Percentiles rank a stretch among this genome's conserved stretches.
phyloP scores from a whole-genome alignment of 371 early-diverging fungal genomes.

The Saksenaea oblongispora region DNA sequence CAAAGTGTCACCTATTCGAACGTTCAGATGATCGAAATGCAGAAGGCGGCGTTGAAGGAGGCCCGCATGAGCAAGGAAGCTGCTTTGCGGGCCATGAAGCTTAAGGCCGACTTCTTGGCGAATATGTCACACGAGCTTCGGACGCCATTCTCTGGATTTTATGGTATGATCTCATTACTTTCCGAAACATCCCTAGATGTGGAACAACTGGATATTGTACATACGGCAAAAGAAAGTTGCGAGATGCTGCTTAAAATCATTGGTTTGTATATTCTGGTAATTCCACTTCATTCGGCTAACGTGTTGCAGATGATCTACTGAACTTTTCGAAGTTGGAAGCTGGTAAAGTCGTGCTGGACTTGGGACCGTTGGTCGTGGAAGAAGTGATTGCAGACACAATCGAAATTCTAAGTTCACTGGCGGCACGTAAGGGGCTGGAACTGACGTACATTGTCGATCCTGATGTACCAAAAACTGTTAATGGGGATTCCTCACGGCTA shows the following conservation, averaged over 20 bases:
- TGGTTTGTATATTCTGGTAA: conserved; percentile 20
- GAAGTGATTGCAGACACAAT: conserved; percentile 57
- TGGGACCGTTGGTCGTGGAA: conserved; percentile 57
- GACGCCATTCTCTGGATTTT: conserved; percentile 65
- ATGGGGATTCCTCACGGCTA: conserved; percentile 46
- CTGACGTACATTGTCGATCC: conserved; percentile 51
- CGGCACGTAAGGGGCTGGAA: conserved; percentile 52
- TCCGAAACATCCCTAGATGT: conserved; percentile 57
- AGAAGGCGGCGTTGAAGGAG: conserved; percentile 51
- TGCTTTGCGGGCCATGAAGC: conserved; percentile 48
- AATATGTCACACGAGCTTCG: conserved; percentile 66
- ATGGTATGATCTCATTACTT: conserved; percentile 61
- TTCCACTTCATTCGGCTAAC: conserved; percentile 1
- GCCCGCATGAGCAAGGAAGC: conserved; percentile 54
- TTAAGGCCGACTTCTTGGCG: conserved; percentile 59
- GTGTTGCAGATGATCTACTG: conserved; percentile 38
- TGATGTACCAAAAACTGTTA: conserved; percentile 44
- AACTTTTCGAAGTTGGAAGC: conserved; percentile 61
- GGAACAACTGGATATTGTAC: conserved; percentile 61
- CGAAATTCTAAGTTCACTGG: conserved; percentile 54
- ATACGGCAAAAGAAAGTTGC: conserved; percentile 61
- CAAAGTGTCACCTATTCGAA: conserved; percentile 50
- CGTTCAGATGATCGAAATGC: conserved; percentile 52
- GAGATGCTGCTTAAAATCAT: conserved; percentile 56
- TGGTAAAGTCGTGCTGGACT: conserved; percentile 43